Conservation (phyloP, 257 asterid species). For the Solanum habrochaites region DNA sequence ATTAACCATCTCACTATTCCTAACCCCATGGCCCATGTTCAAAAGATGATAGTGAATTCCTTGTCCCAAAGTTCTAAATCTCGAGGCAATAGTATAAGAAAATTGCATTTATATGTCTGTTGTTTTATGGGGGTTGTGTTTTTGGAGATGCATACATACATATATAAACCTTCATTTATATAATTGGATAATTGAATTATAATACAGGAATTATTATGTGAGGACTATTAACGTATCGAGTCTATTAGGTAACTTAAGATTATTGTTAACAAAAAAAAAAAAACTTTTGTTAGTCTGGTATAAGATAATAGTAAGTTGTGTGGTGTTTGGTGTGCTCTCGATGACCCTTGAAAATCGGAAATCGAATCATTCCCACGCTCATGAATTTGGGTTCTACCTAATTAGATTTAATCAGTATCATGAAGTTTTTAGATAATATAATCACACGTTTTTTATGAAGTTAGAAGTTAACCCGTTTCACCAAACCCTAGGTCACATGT, state of each 20-base stretch:
- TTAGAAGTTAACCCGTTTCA: not conserved
- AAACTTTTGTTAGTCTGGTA: not conserved
- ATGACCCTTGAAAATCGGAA: constrained; percentile 32
- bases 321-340: constrained; percentile 29
- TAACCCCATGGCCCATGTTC: not conserved
- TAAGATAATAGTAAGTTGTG: not conserved
- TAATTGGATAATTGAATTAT: not conserved
- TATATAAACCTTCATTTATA: not conserved
- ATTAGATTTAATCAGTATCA: not conserved
- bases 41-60: not conserved
- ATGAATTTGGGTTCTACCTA: constrained; percentile 44
- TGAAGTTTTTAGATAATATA: not conserved
- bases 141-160: not conserved
- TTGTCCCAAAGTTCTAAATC: not conserved
- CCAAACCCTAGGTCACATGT: not conserved
- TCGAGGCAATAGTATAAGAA: not conserved
- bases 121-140: not conserved
- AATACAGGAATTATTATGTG: not conserved
- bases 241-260: not conserved
- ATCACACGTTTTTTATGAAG: not conserved
- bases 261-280: not conserved
- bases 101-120: not conserved
- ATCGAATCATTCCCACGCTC: too few species aligned
- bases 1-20: not conserved
- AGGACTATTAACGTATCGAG: not conserved